Base-by-base conservation (phyloP, 1,139 yeast species). In the Hansenula anomala region DNA sequence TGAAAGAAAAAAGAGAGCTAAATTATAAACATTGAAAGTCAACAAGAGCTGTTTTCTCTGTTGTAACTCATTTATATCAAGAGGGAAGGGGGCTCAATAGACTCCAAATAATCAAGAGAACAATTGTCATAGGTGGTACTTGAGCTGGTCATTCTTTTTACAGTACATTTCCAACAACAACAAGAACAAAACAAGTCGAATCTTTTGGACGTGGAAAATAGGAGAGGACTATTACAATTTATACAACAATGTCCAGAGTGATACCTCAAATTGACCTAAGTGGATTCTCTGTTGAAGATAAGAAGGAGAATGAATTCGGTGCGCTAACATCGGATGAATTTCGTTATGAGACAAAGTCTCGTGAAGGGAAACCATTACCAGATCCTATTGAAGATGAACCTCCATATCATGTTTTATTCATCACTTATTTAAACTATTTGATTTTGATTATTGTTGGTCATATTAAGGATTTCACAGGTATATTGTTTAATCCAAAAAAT, bases 381-480 rank as follows among this genome's bases (percentile, higher is more conserved):
- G 67, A 68, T n/a, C 80, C 84, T 10, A 67, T 80, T 19, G 75
- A 64, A 38, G 96, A 88, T 58, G 95, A 90, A 42, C 97, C 97
- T 8, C 92, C 96, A 11, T 85, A 86, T 56, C 73, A 74, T 48
- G 79, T 86, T 40, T 78, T 86, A 48, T 66, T 92, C 42, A 74
- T 87, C 41, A 92, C 98, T 4, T 92, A 90, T 56, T 64, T 92
- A 52, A 80, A 84, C 59, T 94, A 89, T 60, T 70, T 92, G 49
- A 75, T 87, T 36, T 72, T 92, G 55, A 87, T 92, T 48, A 76
- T 89, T 28, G 73, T 88, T 46, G 99, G 99, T 30, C 96, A 92
- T 57, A 66, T 89, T 29, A 79, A 90, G 51, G 99, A 92, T 64
- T 90, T 83, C 58, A 75, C 88, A 45, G 96, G 95, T 36, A 78